These are phyloP conservation scores for Yamadazyma sp. DNA, from an alignment of 1,139 yeast species.

Conservation along the genomic window DNA sequence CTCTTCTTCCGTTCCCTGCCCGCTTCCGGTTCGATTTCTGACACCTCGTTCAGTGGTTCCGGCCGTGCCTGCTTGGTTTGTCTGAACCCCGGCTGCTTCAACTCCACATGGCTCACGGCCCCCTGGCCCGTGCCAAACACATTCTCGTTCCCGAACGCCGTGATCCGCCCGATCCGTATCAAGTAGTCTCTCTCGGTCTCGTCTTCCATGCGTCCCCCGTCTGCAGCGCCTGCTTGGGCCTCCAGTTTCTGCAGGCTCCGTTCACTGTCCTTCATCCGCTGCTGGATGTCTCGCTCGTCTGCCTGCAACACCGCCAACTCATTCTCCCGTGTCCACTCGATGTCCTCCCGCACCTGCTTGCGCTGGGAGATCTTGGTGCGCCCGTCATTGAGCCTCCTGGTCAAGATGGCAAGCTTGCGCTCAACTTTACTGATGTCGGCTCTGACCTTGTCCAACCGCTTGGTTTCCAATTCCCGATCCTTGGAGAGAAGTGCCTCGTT, in stretches of 20 bases:
- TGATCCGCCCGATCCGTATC: constrained; percentile 86
- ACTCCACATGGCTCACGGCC: constrained; percentile 30
- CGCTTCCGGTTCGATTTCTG: too few relatives aligned
- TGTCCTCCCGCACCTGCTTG: constrained; percentile 54
- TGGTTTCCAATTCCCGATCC: constrained; percentile 72
- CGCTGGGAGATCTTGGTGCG: constrained; percentile 67
- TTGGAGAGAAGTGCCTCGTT: constrained; percentile 57
- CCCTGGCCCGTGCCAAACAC: constrained; percentile 44
- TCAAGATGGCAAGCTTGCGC: constrained; percentile 45
- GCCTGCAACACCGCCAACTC: constrained; percentile 54
- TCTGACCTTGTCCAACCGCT: constrained; percentile 66
- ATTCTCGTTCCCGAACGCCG: constrained; percentile 82
- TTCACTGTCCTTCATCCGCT: constrained; percentile 45
- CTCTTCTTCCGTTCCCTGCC: constrained; percentile 5
- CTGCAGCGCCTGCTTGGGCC: too few relatives aligned
- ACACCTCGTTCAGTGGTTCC: too few relatives aligned
- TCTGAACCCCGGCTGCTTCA: constrained; percentile 42
- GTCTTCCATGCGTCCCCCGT: constrained; percentile 47
- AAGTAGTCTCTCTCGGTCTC: constrained; percentile 80
- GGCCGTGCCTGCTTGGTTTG: too few relatives aligned
- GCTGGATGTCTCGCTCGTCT: constrained; percentile 68
- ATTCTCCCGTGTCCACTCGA: constrained; percentile 47
- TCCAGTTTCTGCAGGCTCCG: constrained; percentile 22
- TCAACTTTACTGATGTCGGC: constrained; percentile 45
- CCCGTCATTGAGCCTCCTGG: constrained; percentile 50